Evolutionary conservation across 805 yeast species (phyloP).

Genomic region (Cyberlindnera lachancei): DNA sequence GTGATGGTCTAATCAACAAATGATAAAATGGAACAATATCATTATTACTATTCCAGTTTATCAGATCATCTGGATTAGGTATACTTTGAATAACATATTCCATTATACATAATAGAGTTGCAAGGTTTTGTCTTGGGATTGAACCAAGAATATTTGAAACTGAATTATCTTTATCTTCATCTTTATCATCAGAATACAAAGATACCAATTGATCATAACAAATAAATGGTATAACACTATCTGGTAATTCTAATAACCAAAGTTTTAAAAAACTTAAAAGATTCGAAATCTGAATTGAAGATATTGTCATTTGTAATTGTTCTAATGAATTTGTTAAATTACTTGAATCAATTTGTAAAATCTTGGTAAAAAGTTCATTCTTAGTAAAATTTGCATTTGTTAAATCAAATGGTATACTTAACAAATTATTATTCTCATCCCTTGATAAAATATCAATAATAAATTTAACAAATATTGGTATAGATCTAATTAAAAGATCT

Average conservation of each 20-base stretch:
- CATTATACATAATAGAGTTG: slow-evolving; percentile 18
- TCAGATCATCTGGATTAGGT: slow-evolving; percentile 4
- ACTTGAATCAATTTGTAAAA: background rate
- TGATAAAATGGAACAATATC: slow-evolving; percentile 20
- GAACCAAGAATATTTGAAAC: slow-evolving; percentile 13
- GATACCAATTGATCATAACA: slow-evolving; percentile 20
- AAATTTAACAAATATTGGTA: slow-evolving; percentile 14
- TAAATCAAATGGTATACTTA: slow-evolving; percentile 15
- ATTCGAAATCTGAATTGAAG: slow-evolving; percentile 9
- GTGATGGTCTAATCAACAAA: slow-evolving; percentile 19
- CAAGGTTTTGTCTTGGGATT: slow-evolving; percentile 25
- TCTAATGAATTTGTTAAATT: background rate
- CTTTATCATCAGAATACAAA: slow-evolving; percentile 7
- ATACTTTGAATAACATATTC: slow-evolving; percentile 13
- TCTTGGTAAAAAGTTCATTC: slow-evolving; percentile 1
- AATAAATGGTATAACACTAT: slow-evolving; percentile 40
- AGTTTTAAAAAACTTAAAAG: slow-evolving; percentile 33
- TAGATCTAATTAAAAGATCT: slow-evolving; percentile 8
- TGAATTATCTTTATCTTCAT: slow-evolving; percentile 5
- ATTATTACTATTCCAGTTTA: no score
- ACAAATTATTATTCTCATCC: slow-evolving; percentile 5
- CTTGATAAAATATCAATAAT: slow-evolving; percentile 5
- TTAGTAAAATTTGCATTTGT: slow-evolving; percentile 13
- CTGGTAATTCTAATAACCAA: slow-evolving; percentile 54
- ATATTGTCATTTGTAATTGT: background rate